Evolutionary conservation across 257 asterid species (phyloP).

Genomic region (Solanum arcanum): DNA sequence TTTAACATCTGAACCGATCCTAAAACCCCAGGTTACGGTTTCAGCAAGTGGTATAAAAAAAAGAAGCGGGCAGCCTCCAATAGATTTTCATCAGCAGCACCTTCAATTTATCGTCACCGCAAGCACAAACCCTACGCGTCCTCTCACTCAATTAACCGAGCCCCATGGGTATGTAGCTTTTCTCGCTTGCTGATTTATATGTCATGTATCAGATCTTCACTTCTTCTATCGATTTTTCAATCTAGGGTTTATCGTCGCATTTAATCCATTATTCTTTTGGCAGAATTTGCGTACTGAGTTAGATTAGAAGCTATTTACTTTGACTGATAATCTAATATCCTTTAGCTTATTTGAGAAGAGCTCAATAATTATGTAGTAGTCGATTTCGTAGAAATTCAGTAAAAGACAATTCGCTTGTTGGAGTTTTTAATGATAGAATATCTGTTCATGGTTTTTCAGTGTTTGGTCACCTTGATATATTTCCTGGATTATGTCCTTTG

Average conservation of each 20-base stretch:
- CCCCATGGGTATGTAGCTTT: neutral
- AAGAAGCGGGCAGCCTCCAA: neutral
- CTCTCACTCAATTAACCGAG: neutral
- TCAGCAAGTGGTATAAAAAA: neutral
- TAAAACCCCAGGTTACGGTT: neutral
- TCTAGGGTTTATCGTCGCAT: neutral
- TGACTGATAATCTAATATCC: neutral
- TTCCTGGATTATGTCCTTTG: neutral
- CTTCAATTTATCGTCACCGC: neutral
- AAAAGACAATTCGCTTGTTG: neutral
- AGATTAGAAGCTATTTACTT: neutral
- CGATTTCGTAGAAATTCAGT: neutral
- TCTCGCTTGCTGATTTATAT: neutral
- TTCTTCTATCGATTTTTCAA: neutral
- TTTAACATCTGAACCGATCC: neutral
- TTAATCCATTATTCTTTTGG: neutral
- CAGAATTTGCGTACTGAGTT: neutral
- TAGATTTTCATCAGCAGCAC: neutral
- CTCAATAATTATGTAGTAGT: neutral
- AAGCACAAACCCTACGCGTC: slow-evolving; percentile 1
- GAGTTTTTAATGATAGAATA: neutral
- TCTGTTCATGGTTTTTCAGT: neutral
- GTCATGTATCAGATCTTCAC: neutral
- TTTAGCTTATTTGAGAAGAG: neutral
- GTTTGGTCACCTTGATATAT: neutral